Conservation (phyloP, 2,329 filamentous ascomycete genomes). For the Acarospora socialis region DNA sequence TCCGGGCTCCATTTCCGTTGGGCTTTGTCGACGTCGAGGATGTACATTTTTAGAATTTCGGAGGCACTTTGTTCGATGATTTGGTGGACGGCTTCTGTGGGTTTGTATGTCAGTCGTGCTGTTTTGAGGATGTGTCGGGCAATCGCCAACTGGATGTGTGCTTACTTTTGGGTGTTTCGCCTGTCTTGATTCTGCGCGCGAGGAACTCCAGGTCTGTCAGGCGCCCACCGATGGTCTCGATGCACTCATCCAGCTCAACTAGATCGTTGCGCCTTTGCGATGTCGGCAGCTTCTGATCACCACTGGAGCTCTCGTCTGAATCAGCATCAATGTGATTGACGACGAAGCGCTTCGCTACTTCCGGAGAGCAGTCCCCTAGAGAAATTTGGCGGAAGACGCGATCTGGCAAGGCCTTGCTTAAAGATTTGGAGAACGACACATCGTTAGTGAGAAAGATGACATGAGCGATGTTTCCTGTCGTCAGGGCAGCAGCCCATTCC, state of each 20-base stretch:
- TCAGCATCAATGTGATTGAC: conserved; percentile 55
- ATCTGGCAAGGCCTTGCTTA: conserved; percentile 78
- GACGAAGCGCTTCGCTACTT: conserved; percentile 83
- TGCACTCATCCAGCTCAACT: conserved; percentile 63
- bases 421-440: conserved; percentile 70
- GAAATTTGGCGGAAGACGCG: conserved; percentile 78
- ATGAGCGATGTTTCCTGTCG: conserved; percentile 78
- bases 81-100: conserved; percentile 57
- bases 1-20: conserved; percentile 60
- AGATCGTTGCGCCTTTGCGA: conserved; percentile 42
- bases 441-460: conserved; percentile 91
- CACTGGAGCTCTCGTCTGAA: conserved; percentile 24
- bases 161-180: conserved; percentile 57
- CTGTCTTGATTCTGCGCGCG: conserved; percentile 73
- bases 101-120: conserved; percentile 16
- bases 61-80: conserved; percentile 81
- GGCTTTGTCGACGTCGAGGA: conserved; percentile 46
- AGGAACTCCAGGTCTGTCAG: conserved; percentile 94
- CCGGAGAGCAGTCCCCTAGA: conserved; percentile 71
- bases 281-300: conserved; percentile 28
- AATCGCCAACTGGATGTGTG: conserved; percentile 7
- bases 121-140: no score
- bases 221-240: conserved; percentile 70
- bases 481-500: conserved; percentile 78
- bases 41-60: conserved; percentile 87